These are phyloP conservation scores for Malus sylvestris DNA, from an alignment of 306 rosid species.

Conservation along the genomic window DNA sequence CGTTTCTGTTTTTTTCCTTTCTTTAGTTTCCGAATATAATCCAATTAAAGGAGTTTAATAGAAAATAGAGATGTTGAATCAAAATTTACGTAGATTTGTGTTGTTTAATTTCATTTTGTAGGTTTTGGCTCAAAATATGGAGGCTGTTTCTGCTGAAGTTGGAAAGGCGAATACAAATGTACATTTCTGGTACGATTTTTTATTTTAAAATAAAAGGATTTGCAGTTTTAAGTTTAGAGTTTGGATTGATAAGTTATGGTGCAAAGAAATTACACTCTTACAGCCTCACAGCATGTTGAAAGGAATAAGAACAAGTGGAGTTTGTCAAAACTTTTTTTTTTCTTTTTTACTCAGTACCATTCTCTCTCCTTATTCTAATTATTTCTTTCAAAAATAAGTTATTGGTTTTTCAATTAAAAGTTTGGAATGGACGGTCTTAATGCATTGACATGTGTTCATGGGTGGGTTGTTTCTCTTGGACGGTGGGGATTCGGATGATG, in stretches of 20 bases:
- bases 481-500: slow-evolving; percentile 13
- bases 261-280: not conserved
- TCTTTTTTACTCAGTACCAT: not conserved
- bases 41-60: not conserved
- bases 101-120: not conserved
- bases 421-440: slow-evolving; percentile 7
- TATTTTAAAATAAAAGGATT: not conserved
- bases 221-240: not conserved
- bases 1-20: not conserved
- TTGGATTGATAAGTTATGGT: not conserved
- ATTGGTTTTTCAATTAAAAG: not conserved
- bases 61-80: not conserved
- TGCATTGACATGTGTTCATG: not conserved
- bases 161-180: not conserved
- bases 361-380: not conserved
- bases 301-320: not conserved
- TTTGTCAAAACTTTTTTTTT: not conserved
- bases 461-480: not conserved
- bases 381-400: too few species aligned
- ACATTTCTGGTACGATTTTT: not conserved
- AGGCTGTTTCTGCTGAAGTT: not conserved
- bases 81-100: not conserved
- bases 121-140: not conserved
- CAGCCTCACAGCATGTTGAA: not conserved
- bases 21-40: not conserved